Evolutionary conservation across 1,284 basidiomycete genomes (phyloP).

Genomic region (Moesziomyces parantarcticus): DNA sequence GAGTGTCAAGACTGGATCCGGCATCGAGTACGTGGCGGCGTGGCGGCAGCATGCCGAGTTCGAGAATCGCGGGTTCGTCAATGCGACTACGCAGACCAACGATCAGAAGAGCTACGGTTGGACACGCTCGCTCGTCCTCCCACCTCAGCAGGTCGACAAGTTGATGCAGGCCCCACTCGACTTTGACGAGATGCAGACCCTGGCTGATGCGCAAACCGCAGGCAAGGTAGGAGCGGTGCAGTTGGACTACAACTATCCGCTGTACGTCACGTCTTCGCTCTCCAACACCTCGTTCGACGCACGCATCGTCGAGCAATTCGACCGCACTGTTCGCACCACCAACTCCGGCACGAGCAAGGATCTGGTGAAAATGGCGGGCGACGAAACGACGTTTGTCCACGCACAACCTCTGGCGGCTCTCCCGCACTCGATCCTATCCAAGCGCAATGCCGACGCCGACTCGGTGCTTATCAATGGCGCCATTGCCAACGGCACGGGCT

Average conservation of each 20-base stretch:
- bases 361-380: constrained; percentile 10
- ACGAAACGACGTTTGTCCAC: constrained; percentile 23
- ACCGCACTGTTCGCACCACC: constrained; percentile 6
- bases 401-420: constrained; percentile 5
- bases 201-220: not conserved
- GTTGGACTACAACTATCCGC: constrained; percentile 32
- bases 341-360: not conserved
- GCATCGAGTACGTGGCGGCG: constrained; percentile 9
- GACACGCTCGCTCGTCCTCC: constrained; percentile 16
- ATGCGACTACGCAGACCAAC: constrained; percentile 28
- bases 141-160: not conserved
- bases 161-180: not conserved
- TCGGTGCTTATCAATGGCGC: constrained; percentile 18
- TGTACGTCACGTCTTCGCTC: constrained; percentile 17
- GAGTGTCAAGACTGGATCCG: constrained; percentile 29
- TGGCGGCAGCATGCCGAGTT: constrained; percentile 21
- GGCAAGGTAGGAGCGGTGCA: constrained; percentile 4
- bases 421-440: constrained; percentile 12
- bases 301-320: constrained; percentile 17
- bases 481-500: constrained; percentile 17
- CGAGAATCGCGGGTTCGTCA: constrained; percentile 20
- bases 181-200: not conserved
- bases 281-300: constrained; percentile 10
- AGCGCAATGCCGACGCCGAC: constrained; percentile 1
- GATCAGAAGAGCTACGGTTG: constrained; percentile 24